These are phyloP conservation scores for Selaginella tamariscina DNA, from an alignment of 75 land plant genomes.

Conservation along the genomic window DNA sequence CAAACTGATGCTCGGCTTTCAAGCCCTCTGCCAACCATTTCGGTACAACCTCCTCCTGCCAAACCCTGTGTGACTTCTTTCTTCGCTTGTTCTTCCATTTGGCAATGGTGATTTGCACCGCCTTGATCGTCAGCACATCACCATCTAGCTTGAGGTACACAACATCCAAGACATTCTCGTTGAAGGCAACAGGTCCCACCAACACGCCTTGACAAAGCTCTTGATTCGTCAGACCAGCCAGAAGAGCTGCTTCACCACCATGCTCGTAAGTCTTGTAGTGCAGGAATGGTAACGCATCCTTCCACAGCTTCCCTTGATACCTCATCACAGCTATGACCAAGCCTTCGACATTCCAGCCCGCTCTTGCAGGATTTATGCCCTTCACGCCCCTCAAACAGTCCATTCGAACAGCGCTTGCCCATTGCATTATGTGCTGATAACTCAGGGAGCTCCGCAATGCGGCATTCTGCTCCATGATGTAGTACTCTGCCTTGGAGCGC, in stretches of 20 bases:
- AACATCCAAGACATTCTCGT: background rate
- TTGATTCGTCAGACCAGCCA: background rate
- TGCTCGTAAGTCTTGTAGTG: background rate
- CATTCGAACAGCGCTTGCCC: background rate
- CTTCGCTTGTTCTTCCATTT: background rate
- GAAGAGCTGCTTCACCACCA: background rate
- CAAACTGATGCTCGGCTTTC: too few species aligned
- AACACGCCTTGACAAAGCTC: background rate
- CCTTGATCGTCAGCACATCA: background rate
- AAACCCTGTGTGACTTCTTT: too few species aligned
- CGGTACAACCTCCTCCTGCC: too few species aligned
- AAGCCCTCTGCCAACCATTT: too few species aligned
- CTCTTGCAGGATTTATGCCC: background rate
- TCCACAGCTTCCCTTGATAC: background rate
- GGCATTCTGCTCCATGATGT: background rate
- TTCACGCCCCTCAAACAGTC: background rate
- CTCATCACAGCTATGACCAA: constrained; percentile 1
- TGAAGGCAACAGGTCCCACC: background rate
- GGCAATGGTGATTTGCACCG: background rate
- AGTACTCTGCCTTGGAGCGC: background rate
- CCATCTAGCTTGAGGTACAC: background rate
- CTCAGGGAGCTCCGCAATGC: background rate
- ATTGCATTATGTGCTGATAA: background rate
- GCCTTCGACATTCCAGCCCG: background rate
- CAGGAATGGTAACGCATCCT: background rate